A percentile compares a stretch with the other conserved stretches of the same genome.
phyloP scores from a whole-genome alignment of 164 flowering plant genomes.

The Taxillus chinensis region DNA sequence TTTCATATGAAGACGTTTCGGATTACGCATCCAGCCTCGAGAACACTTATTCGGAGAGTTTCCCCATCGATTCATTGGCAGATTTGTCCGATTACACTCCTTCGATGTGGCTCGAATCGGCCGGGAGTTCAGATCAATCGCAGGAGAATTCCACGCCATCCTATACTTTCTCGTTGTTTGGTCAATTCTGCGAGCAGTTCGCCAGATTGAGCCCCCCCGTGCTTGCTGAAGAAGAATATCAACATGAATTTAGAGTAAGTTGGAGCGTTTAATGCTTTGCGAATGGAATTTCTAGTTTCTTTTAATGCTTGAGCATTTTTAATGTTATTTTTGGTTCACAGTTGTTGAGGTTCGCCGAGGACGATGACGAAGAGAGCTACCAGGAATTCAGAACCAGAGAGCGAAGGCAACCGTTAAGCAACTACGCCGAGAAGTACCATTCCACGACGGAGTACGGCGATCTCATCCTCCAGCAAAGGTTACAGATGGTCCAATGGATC shows the following conservation, averaged over 20 bases:
- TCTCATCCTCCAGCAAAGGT: conserved; percentile 51
- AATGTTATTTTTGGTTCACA: conserved; percentile 3
- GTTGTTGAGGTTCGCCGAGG: conserved; percentile 50
- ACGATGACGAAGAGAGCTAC: conserved; percentile 70
- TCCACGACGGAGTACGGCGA: conserved; percentile 41
- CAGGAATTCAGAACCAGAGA: conserved; percentile 55
- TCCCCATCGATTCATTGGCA: conserved; percentile 19
- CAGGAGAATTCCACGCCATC: conserved; percentile 36
- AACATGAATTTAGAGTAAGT: conserved; percentile 29
- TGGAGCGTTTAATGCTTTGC: background rate
- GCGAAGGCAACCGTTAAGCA: conserved; percentile 37
- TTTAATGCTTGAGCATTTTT: background rate
- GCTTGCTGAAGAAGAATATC: conserved; percentile 14
- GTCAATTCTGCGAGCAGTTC: conserved; percentile 42
- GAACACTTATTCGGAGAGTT: conserved; percentile 23
- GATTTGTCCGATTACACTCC: conserved; percentile 39
- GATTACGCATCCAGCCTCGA: conserved; percentile 27
- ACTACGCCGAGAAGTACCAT: conserved; percentile 39
- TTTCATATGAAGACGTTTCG: conserved; percentile 21
- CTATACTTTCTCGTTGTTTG: conserved; percentile 38
- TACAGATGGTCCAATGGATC: conserved; percentile 75
- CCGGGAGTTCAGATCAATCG: conserved; percentile 55
- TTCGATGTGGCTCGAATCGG: conserved; percentile 28
- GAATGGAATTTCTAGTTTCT: background rate
- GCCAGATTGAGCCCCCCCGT: conserved; percentile 18